Base-by-base conservation (phyloP, 805 yeast species). In the Saturnispora ahearnii region DNA sequence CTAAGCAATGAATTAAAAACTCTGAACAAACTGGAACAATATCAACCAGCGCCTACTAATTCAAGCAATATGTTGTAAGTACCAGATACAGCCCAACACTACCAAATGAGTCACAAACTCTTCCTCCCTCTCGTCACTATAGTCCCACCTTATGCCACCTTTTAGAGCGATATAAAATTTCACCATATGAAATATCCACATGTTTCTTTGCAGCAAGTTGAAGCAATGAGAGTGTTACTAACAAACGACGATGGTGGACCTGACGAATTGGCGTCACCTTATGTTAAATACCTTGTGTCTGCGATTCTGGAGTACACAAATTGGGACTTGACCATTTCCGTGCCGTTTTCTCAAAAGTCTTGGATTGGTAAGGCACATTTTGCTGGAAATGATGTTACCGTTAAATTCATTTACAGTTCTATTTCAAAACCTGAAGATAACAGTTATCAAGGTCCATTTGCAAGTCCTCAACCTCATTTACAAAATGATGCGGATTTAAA, bases 291-390 rank as follows among this genome's bases (percentile, higher is more conserved):
- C 57, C 73, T 93, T 34, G 89, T 87, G 5, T 84, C 84, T 54
- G 85, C 87, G 44, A 72, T 90, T 43, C 62, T 63, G 42, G 62
- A 71, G 40, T 58, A 70, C 48, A 87, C 96, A 5, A 80, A 87
- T 62, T 91, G 98, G 98, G 78, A 84, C 28, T 67, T 90, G 31
- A 80, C 89, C 24, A 81, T 90, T 21, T 89, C 84, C 28, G 83
- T 93, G 3, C 99, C 99, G 11, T 76, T 81, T 48, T 95, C 87
- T 51, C 82, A 78, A 59, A 72, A 93, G 58, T 90, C 97, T 12
- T 93, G 99, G 99, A 91, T 89, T 51, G 96, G 96, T 34, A 93
- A 93, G 65, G 98, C 99, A 5, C 97, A 90, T 70, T 81, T 93
- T 60, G 95, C 95, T 0, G 91, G 88, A 6, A 74, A 77, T 54